phyloP scores from a whole-genome alignment of 2,329 filamentous ascomycete species.

The Cercospora sesami region DNA sequence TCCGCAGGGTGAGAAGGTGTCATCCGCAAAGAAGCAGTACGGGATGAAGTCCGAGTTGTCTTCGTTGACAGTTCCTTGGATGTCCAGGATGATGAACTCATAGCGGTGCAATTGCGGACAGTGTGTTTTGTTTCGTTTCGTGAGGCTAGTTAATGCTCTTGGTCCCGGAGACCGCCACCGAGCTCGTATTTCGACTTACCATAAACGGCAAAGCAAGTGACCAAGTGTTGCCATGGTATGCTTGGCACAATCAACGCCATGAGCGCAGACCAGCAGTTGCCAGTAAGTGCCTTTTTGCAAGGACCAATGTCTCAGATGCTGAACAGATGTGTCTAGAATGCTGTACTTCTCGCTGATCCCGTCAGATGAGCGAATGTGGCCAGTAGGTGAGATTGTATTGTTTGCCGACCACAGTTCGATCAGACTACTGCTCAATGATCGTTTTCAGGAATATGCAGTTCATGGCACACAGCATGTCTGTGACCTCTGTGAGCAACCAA shows the following conservation, averaged over 20 bases:
- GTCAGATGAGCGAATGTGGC: neutral
- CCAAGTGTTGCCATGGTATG: neutral
- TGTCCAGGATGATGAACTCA: neutral
- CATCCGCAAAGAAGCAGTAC: neutral
- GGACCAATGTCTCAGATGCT: neutral
- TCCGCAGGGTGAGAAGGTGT: neutral
- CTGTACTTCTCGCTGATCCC: neutral
- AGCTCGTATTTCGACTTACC: neutral
- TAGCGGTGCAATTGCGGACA: neutral
- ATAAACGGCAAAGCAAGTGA: neutral
- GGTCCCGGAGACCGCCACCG: neutral
- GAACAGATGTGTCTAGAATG: neutral
- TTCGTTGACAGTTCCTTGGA: neutral
- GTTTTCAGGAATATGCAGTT: neutral
- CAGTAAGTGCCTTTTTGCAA: neutral
- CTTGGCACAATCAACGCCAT: neutral
- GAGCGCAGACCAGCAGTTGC: conserved; percentile 2
- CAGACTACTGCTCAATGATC: neutral
- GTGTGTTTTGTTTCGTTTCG: neutral
- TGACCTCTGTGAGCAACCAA: neutral
- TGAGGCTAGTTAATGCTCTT: neutral
- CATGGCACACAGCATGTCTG: neutral
- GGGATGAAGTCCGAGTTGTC: neutral
- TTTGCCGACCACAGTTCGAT: neutral
- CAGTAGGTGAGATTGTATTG: neutral